Base-by-base conservation (phyloP, 768 basidiomycete species). In the Baorangia bicolor region DNA sequence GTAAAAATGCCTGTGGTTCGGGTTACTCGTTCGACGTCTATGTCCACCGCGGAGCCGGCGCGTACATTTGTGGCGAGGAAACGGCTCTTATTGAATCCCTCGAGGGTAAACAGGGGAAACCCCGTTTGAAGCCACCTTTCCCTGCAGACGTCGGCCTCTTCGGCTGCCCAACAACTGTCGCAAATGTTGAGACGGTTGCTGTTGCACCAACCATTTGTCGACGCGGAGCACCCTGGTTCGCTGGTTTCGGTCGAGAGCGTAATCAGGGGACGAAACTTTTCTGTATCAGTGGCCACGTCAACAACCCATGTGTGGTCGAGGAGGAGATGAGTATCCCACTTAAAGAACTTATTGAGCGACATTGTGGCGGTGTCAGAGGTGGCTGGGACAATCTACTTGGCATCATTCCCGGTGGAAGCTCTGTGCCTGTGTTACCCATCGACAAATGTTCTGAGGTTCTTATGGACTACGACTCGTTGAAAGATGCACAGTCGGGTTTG, bases 321-420 rank as follows among this genome's bases (percentile, higher is more conserved):
- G 96, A 99, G 74, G 96, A 98, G 79, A 99, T 98, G 96, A 92
- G 90, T 60, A 98, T 98, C 46, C 94, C 95, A 10, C 73, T 98
- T 60, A 87, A 88, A 73, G 96, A 99, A 45, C 78, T 98, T 50
- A 73, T 99, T 49, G 96, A 98, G 74, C 96, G 94, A 77, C 96
- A 99, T 73, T 96, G 94, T 67, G 96, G 96, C 21, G 96, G 96
- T 66, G 85, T 99, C 39, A 75, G 78, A 34, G 96, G 96, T 52
- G 96, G 96, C 10, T 99, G 96, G 96, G 87, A 95, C 66, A 98
- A 99, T 75, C 72, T 98, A 20, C 83, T 97, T 31, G 96, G 96
- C n/a, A 95, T 97, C 64, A 85, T 98, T 58, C 95, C 96, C 5
- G 96, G 96, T 53, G 96, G 96, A 21, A 88, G 87, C 51, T 97